Evolutionary conservation across 1,284 basidiomycete genomes (phyloP).

Genomic region (Ustilago xerochloae): DNA sequence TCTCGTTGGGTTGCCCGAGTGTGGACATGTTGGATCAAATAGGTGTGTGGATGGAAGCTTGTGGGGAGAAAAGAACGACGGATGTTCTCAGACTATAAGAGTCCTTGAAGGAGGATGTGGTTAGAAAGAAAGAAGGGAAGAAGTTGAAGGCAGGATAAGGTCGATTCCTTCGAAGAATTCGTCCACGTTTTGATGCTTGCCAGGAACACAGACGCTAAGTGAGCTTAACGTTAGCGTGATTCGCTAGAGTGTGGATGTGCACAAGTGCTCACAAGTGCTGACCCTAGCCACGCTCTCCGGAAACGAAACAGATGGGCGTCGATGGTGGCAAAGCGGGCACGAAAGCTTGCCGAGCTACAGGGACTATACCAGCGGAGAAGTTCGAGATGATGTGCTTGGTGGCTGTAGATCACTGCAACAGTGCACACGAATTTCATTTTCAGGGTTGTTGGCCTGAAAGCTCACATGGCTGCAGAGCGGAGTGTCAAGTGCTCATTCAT

Average conservation of each 20-base stretch:
- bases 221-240: neutral
- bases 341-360: neutral
- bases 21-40: constrained; percentile 10
- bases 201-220: too few relatives aligned
- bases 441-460: neutral
- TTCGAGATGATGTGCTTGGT: neutral
- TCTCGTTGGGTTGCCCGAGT: constrained; percentile 26
- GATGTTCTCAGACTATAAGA: neutral
- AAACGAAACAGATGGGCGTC: neutral
- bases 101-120: constrained; percentile 2
- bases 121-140: neutral
- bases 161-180: neutral
- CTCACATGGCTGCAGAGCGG: constrained; percentile 2
- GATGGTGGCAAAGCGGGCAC: neutral
- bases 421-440: neutral
- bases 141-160: neutral
- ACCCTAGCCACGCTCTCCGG: neutral
- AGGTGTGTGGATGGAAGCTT: neutral
- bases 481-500: neutral
- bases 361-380: neutral
- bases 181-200: neutral
- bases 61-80: neutral
- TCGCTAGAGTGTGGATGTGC: neutral
- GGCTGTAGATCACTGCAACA: neutral
- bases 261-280: neutral